Conservation (phyloP, 164 flowering plant species). For the Nymphaea colorata region DNA sequence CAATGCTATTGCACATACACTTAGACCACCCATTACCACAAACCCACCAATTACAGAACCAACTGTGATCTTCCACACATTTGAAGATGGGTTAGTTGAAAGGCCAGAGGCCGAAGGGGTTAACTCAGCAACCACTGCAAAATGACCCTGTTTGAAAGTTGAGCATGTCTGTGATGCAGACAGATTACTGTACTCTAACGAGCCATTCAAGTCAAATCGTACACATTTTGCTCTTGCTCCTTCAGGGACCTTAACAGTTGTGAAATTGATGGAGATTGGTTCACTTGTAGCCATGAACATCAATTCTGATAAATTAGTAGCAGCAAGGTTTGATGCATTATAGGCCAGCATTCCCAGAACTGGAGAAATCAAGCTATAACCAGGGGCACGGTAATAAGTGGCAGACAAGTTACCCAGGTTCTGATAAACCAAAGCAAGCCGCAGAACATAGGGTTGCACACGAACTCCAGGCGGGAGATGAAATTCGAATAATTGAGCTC, state of each 20-base stretch:
- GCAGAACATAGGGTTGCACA: constrained; percentile 59
- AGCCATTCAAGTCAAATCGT: constrained; percentile 47
- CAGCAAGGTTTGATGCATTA: constrained; percentile 47
- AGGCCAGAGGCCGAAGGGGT: constrained; percentile 10
- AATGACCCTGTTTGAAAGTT: constrained; percentile 55
- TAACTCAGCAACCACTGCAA: constrained; percentile 34
- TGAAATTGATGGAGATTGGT: constrained; percentile 42
- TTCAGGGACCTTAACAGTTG: constrained; percentile 19
- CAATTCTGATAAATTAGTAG: constrained; percentile 46
- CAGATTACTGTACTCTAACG: constrained; percentile 30
- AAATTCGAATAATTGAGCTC: constrained; percentile 49
- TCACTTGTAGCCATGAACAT: constrained; percentile 29
- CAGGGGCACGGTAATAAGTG: constrained; percentile 37
- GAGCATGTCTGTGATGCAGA: constrained; percentile 34
- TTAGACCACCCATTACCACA: background rate
- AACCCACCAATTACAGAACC: constrained; percentile 57
- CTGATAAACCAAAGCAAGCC: constrained; percentile 80
- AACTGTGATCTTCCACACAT: constrained; percentile 43
- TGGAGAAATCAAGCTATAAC: constrained; percentile 52
- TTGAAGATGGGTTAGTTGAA: constrained; percentile 6
- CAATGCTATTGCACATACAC: constrained; percentile 18
- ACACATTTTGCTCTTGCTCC: constrained; percentile 48
- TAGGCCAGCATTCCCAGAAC: constrained; percentile 81
- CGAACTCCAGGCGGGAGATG: constrained; percentile 49
- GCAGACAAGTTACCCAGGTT: constrained; percentile 67